A percentile compares a stretch with the other conserved stretches of the same genome.
These are phyloP conservation scores for Thraustochytrium sp. DNA, from an alignment of 352 stramenopile species.

Conservation along the genomic window DNA sequence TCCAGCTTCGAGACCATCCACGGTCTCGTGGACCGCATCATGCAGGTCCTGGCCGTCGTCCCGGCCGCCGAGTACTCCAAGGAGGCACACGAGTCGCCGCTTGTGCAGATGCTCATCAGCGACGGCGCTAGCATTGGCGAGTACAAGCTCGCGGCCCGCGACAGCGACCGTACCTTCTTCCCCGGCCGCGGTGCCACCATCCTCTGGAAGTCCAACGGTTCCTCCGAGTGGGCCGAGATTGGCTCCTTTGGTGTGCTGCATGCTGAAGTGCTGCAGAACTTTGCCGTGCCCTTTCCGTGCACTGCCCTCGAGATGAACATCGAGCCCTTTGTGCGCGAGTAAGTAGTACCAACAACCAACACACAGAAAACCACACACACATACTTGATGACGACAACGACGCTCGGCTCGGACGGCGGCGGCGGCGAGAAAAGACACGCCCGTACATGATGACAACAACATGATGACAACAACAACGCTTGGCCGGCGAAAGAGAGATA, in stretches of 20 bases:
- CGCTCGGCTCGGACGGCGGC: no score
- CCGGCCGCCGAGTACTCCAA: conserved; percentile 59
- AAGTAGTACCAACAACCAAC: not conserved
- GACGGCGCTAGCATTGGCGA: conserved; percentile 55
- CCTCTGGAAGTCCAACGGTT: conserved; percentile 70
- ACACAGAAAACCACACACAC: not conserved
- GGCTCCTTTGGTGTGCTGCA: conserved; percentile 97
- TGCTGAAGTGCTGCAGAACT: conserved; percentile 85
- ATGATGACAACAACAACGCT: no score
- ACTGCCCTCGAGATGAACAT: conserved; percentile 96
- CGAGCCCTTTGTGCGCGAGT: conserved; percentile 85
- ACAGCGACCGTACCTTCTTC: conserved; percentile 82
- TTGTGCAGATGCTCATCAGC: conserved; percentile 70
- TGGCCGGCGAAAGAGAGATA: no score
- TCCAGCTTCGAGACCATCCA: conserved; percentile 99
- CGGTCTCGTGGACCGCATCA: conserved; percentile 96
- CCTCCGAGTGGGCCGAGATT: conserved; percentile 60
- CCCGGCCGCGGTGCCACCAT: conserved; percentile 89
- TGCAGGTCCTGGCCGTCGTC: conserved; percentile 90
- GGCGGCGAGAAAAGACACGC: no score
- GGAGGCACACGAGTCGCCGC: conserved; percentile 60
- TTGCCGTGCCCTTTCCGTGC: conserved; percentile 92
- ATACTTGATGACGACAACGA: not conserved
- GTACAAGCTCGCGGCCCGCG: conserved; percentile 18
- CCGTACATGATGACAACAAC: no score